Base-by-base conservation (phyloP, 1,284 basidiomycete genomes). In the Moesziomyces aphidis region DNA sequence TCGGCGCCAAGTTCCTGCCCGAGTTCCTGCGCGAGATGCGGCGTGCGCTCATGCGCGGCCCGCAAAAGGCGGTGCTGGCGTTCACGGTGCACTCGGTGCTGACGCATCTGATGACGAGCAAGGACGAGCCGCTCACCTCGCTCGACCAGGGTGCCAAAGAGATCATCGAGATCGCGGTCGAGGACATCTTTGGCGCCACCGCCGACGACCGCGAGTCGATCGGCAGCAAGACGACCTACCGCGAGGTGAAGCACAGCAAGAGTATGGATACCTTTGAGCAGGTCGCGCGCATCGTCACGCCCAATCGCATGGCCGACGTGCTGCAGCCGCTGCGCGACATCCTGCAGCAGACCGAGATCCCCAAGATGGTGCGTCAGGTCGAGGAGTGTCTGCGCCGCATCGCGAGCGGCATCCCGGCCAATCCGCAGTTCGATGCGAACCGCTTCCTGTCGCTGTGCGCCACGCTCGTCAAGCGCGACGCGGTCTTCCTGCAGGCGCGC, bases 141-240 rank as follows among this genome's bases (percentile, higher is more conserved):
- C 61, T 83, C 50, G 92, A 94, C 80, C 84, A 86, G 50, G 88
- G 88, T 46, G 88, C 97, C 0, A 94, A 97, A 77, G 88, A 89
- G 21, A 91, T 92, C 67, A 91, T 95, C 49, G 89, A 92, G 78
- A 87, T 97, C 39, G 91, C 94, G 2, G 90, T 92, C 1, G 96
- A 98, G 81, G 96, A 98, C 61, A 89, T 98, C 56, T 98, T 98
- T 82, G 96, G 96, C 17, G 91, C 94, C 80, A 95, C 94, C 0
- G 93, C 92, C 11, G 93, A 94, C 83, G 94, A 98, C 80, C 91
- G 93, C 0, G 90, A 91, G 54, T 89, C 91, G 4, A 94, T 96
- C 76, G 95, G 92, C 26, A 97, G 95, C 89, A 94, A 92, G 87
- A 96, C 94, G 19, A 97, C 94, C 34, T 69, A 73, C 36, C 67